phyloP scores from a whole-genome alignment of 768 basidiomycete species.

The Pisolithus tinctorius region DNA sequence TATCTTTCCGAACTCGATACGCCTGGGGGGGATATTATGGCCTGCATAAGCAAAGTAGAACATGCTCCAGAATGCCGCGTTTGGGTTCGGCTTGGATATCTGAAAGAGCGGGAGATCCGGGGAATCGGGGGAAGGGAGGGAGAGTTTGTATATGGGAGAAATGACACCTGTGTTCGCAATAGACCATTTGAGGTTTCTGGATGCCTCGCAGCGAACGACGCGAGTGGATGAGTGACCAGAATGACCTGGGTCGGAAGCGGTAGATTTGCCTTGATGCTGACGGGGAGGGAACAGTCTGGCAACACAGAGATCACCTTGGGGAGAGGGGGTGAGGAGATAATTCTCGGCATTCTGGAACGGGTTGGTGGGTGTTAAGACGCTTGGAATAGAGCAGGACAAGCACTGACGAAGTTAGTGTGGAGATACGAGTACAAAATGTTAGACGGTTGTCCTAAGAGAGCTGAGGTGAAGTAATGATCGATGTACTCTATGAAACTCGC shows the following conservation, averaged over 20 bases:
- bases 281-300: slow-evolving; percentile 97
- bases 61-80: slow-evolving; percentile 98
- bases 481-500: slow-evolving; percentile 7
- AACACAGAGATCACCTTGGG: slow-evolving; percentile 98
- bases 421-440: slow-evolving; percentile 94
- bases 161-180: slow-evolving; percentile 98
- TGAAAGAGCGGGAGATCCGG: slow-evolving; percentile 95
- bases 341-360: slow-evolving; percentile 80
- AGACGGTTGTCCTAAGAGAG: slow-evolving; percentile 63
- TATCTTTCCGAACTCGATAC: slow-evolving; percentile 98
- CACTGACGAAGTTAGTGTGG: slow-evolving; percentile 86
- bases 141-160: slow-evolving; percentile 96
- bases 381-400: slow-evolving; percentile 6
- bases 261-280: slow-evolving; percentile 48
- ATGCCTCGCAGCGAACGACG: slow-evolving; percentile 93
- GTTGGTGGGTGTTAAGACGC: slow-evolving; percentile 10
- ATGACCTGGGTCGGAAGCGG: slow-evolving; percentile 77
- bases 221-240: slow-evolving; percentile 53
- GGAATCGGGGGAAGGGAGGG: slow-evolving; percentile 85
- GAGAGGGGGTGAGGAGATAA: slow-evolving; percentile 96
- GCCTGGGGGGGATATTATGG: slow-evolving; percentile 96
- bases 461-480: background rate
- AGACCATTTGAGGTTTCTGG: slow-evolving; percentile 95
- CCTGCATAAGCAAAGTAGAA: slow-evolving; percentile 99
- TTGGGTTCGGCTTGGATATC: slow-evolving; percentile 95